Base-by-base conservation (phyloP, 164 flowering plant genomes). In the Sextonia rubra region DNA sequence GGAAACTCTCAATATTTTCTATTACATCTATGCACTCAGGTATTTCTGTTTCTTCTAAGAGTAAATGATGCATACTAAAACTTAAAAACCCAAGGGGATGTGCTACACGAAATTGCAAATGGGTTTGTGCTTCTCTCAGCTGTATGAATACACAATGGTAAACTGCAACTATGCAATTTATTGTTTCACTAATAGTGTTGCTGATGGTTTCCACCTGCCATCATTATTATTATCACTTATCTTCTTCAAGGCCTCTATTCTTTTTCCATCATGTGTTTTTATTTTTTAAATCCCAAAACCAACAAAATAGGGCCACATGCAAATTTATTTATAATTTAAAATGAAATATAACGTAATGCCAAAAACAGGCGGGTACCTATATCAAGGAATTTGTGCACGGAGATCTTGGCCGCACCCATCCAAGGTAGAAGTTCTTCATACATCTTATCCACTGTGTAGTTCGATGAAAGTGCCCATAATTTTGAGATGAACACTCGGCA, bases 301-400 rank as follows among this genome's bases (percentile, higher is more conserved):
- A 30, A 30, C 37, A 30, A 30, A 30, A 30, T 4, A 30, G 5
- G 37, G 37, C 37, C 37, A 30, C 37, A 30, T 61, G 14, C 12
- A 22, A 24, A 22, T 61, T 61, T 30, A 4, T 30, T 30, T 30
- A 30, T 30, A 30, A 30, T 30, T 30, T 30, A 30, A 30, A 30
- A 30, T 47, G 26, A 37, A 37, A 26, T 14, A n/a, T 73, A 37
- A 62, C 12, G 22, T 30, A 22, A 61, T 69, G 55, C 49, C n/a
- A 52, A 4, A 61, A 24, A 69, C 86, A 95, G 97, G 99, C 99
- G 75, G 99, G 99, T 64, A 95, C 99, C 25, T 95, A 95, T 72
- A 95, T 95, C 69, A 95, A 95, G 84, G 99, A 95, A 81, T 95
- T 95, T 78, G 94, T 95, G 75, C 99, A 95, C 70, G 98, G 98